Evolutionary conservation across 352 stramenopile species (phyloP).

Genomic region (Globisporangium radiosum): DNA sequence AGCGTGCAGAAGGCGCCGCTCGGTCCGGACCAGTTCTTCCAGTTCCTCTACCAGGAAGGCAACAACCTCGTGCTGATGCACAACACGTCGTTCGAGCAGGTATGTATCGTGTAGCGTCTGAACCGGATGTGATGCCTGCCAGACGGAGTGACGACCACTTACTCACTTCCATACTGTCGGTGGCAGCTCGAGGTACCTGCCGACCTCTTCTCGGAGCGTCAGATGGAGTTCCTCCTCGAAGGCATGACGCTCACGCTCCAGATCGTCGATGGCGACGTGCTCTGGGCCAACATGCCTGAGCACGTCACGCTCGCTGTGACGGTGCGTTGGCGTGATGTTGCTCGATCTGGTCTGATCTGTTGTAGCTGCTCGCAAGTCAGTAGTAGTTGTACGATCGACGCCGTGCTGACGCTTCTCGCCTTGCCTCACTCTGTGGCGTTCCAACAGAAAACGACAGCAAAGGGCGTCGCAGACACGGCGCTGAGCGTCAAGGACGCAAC

Average conservation of each 20-base stretch:
- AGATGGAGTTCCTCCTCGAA: conserved; percentile 74
- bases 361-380: no score
- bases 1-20: conserved; percentile 73
- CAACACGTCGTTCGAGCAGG: conserved; percentile 76
- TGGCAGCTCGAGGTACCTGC: conserved; percentile 63
- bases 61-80: conserved; percentile 82
- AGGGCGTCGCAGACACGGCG: conserved; percentile 66
- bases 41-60: conserved; percentile 80
- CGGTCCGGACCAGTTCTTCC: conserved; percentile 62
- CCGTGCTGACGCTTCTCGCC: neutral
- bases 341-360: no score
- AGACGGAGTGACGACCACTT: neutral
- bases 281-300: conserved; percentile 86
- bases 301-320: conserved; percentile 67
- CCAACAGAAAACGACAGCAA: conserved; percentile 62
- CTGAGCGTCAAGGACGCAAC: conserved; percentile 81
- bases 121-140: neutral
- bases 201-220: conserved; percentile 59
- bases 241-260: conserved; percentile 78
- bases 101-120: conserved; percentile 10
- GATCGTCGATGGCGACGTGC: conserved; percentile 76
- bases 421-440: neutral
- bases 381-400: no score
- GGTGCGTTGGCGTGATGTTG: conserved; percentile 17
- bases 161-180: neutral